Conservation (phyloP, 139 green algal genomes). For the Gonium pectorale region DNA sequence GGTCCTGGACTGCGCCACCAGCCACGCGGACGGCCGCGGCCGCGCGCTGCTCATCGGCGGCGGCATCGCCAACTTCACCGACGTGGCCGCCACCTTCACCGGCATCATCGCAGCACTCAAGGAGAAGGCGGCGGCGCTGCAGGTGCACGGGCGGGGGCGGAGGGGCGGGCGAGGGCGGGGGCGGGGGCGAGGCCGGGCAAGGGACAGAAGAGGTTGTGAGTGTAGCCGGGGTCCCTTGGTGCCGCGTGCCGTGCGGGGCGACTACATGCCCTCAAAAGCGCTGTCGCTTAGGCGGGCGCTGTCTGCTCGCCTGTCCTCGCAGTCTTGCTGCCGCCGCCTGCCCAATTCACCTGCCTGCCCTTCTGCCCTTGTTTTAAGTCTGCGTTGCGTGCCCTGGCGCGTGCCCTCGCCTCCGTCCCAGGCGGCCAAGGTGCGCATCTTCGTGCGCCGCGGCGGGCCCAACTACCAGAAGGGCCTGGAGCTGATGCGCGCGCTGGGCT, state of each 20-base stretch:
- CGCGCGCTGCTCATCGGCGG: constrained; percentile 91
- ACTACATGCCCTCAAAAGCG: too few relatives aligned
- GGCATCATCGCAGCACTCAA: constrained; percentile 89
- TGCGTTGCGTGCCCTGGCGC: too few relatives aligned
- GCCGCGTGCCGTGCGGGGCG: too few relatives aligned
- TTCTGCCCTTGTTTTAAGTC: too few relatives aligned
- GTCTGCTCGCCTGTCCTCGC: too few relatives aligned
- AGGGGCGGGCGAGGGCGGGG: neutral
- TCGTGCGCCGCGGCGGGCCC: constrained; percentile 89
- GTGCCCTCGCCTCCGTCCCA: constrained; percentile 44
- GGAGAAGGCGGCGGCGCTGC: constrained; percentile 60
- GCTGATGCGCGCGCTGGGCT: constrained; percentile 81
- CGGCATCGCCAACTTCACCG: constrained; percentile 97
- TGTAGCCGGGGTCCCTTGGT: too few relatives aligned
- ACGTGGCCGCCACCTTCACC: constrained; percentile 94
- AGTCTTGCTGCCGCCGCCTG: too few relatives aligned
- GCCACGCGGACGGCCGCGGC: constrained; percentile 72
- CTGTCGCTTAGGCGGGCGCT: too few relatives aligned
- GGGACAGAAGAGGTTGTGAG: too few relatives aligned
- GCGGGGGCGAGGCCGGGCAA: too few relatives aligned
- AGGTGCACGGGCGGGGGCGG: neutral
- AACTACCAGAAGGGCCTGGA: constrained; percentile 88
- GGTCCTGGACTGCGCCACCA: constrained; percentile 72
- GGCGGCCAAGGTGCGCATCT: constrained; percentile 87
- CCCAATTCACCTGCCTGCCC: too few relatives aligned